Conservation (phyloP, 2,329 filamentous ascomycete genomes). For the Trichoderma guizhouense region DNA sequence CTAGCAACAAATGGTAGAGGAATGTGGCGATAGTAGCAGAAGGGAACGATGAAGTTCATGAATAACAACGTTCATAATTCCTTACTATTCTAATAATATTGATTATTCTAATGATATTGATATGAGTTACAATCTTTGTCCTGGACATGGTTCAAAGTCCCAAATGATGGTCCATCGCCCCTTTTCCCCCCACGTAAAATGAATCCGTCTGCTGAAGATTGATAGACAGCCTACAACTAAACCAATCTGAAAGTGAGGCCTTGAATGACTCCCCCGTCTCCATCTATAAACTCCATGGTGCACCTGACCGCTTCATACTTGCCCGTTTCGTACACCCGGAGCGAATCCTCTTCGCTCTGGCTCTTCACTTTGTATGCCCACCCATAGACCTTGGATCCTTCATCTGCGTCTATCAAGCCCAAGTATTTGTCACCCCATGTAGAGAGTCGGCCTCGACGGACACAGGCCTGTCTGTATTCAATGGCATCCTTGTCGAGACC, state of each 20-base stretch:
- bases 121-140: background rate
- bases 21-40: background rate
- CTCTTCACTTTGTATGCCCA: background rate
- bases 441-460: background rate
- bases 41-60: background rate
- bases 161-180: background rate
- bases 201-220: background rate
- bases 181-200: background rate
- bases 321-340: background rate
- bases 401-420: background rate
- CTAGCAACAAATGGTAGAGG: too few species aligned
- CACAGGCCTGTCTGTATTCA: background rate
- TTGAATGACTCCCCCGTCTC: background rate
- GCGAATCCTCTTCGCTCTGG: background rate
- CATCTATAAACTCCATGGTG: background rate
- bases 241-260: background rate
- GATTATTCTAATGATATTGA: background rate
- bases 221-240: too few species aligned
- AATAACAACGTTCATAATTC: background rate
- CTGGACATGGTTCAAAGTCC: background rate
- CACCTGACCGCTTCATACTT: background rate
- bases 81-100: background rate
- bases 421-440: background rate
- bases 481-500: background rate
- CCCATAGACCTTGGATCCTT: background rate